Evolutionary conservation across 208 protist genomes (phyloP).

Genomic region (Acanthamoeba sp.): DNA sequence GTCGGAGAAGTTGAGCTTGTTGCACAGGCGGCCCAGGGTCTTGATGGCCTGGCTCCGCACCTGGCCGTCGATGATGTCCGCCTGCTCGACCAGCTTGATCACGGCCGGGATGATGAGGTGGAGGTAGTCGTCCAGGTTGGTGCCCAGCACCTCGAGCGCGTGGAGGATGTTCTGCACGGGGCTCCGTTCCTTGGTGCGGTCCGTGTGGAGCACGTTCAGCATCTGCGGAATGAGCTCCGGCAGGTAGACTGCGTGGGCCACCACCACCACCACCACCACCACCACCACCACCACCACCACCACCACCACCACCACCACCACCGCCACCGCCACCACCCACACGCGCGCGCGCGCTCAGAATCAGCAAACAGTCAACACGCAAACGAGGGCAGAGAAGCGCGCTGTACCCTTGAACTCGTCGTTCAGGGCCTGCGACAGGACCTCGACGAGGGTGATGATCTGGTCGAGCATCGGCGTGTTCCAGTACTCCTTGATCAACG

Average conservation of each 20-base stretch:
- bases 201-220: conserved; percentile 84
- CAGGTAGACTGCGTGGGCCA: conserved; percentile 88
- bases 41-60: conserved; percentile 83
- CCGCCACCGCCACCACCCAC: too few relatives aligned
- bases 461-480: conserved; percentile 80
- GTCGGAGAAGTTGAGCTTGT: conserved; percentile 87
- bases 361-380: too few relatives aligned
- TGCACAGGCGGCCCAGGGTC: conserved; percentile 87
- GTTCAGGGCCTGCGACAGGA: conserved; percentile 90
- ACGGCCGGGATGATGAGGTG: conserved; percentile 93
- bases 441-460: conserved; percentile 92
- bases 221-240: conserved; percentile 91
- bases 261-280: too few relatives aligned
- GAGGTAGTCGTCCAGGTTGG: conserved; percentile 93
- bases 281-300: too few relatives aligned
- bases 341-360: too few relatives aligned
- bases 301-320: too few relatives aligned
- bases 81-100: conserved; percentile 86
- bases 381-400: neutral
- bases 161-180: conserved; percentile 85
- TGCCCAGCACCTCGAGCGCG: conserved; percentile 90
- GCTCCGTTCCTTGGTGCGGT: conserved; percentile 64
- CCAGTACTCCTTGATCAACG: conserved; percentile 89
- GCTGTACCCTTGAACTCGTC: conserved; percentile 92
- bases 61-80: conserved; percentile 76